Evolutionary conservation across 2,329 filamentous ascomycete species (phyloP).

Genomic region (Phaeosphaeriaceae sp.): DNA sequence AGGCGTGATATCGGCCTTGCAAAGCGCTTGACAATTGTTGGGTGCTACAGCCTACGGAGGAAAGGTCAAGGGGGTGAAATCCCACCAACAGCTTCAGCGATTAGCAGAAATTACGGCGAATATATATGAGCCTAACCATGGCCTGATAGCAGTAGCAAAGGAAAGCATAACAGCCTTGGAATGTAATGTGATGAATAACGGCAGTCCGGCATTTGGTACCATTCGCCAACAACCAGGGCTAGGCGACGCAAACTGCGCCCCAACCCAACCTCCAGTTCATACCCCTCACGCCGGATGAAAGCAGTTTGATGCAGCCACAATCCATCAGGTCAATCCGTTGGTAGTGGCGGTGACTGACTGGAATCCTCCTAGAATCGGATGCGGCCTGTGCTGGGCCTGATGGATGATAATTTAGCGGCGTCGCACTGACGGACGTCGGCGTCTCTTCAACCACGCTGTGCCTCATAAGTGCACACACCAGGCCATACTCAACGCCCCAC

Average conservation of each 20-base stretch:
- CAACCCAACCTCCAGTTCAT: conserved; percentile 11
- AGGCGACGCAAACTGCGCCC: conserved; percentile 12
- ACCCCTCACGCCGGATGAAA: conserved; percentile 13
- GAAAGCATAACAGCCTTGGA: too few species aligned
- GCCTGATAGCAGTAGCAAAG: too few species aligned
- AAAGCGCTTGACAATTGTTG: background rate
- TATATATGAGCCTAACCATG: too few species aligned
- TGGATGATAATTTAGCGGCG: conserved; percentile 3
- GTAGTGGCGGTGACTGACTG: too few species aligned
- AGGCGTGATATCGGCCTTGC: conserved; percentile 26
- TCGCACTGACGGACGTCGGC: background rate
- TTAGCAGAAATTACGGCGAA: background rate
- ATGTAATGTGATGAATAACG: background rate
- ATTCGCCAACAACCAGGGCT: conserved; percentile 4
- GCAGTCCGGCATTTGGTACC: background rate
- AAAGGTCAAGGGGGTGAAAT: background rate
- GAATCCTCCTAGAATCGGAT: background rate
- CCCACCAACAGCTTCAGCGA: conserved; percentile 2
- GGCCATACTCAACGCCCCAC: background rate
- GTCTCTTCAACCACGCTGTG: too few species aligned
- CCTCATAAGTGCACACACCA: too few species aligned
- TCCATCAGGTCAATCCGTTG: too few species aligned
- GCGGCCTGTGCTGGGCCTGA: conserved; percentile 8
- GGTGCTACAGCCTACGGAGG: too few species aligned
- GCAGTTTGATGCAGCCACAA: conserved; percentile 19